Evolutionary conservation across 1,284 basidiomycete genomes (phyloP), one percentile per base, ranked within the genome.

Genomic region (Caloboletus firmus): DNA sequence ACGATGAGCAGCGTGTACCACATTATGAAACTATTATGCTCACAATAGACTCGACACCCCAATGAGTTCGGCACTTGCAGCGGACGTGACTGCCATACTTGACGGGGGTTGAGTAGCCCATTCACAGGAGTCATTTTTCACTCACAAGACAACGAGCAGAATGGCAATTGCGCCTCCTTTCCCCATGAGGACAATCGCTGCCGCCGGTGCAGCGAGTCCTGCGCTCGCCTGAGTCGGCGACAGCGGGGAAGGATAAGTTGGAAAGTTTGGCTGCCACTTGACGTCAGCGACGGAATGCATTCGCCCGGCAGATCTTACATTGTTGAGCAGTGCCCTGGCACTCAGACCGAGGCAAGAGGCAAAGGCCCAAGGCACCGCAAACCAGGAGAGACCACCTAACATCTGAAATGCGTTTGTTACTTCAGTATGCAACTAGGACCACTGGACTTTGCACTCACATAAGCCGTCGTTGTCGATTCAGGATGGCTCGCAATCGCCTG

Each of bases 321-420:
- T 74, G 54, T 67, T 69, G 22, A 77, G 62, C 17, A 84, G 72
- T 1, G 77, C 82, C n/a, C 80, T 71, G 0, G 81, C 81, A 18
- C 78, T 75, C 8, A 84, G 70, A 8, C 83, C 83, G 49, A 84
- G 71, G 50, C 79, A 79, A 26, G 81, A 81, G 2, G 79, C 82
- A 59, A 83, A 83, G 0, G 77, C 74, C 68, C 80, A 81, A 5
- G 83, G 83, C 5, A 85, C 79, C 4, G 81, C 79, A 53, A 84
- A 84, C 83, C 84, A 85, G 0, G 81, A 82, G 24, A 82, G 62
- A 6, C 82, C 83, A 12, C 83, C 84, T 13, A 85, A 72, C 72
- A 85, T 79, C 77, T 79, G 48, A 35, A 37, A 37, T 24, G n/a
- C 12, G 17, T 42, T 49, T 18, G 0, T 2, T 5, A 35, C 13